Base-by-base conservation (phyloP, 345 rosid species). In the Salix viminalis region DNA sequence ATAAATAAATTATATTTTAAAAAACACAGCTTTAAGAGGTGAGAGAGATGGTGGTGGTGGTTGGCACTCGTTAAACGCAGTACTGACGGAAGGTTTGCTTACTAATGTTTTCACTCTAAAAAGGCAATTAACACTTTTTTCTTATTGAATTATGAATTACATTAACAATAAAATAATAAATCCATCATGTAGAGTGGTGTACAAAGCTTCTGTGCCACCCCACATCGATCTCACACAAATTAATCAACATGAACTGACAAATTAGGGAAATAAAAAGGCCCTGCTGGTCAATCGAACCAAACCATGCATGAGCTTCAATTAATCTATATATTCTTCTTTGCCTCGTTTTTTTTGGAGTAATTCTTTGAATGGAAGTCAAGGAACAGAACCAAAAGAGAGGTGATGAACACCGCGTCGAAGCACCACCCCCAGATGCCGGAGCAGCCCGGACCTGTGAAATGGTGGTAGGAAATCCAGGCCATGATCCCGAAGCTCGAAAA, bases 341-440 rank as follows among this genome's bases (percentile, higher is more conserved):
- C 34, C 42, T 66, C 66, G 71, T 75, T 48, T 24, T 73, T 26
- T 23, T 69, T 50, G 5, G 81, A 66, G 32, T 91, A 91, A 60
- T 26, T 90, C 81, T 88, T 85, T 16, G 72, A 52, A 75, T 85
- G 92, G 69, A 89, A 91, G 37, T 91, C 88, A 5, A 79, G 46
- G 81, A 89, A 91, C 67, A 91, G 60, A 39, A 81, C 76, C 73
- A 89, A 56, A 77, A 89, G 96, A 56, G 93, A 81, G n/a, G 77
- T 36, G 39, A 87, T 84, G 75, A 89, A 91, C 37, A 69, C 75
- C 2, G 87, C 82, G 46, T 85, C 86, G 73, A 88, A 91, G 86
- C 81, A 86, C 88, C 90, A 91, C 24, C 83, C 84, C 84, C 71
- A 52, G 36, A 91, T 74, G 13, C 96, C 96, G 2, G 93, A 86